Base-by-base conservation (phyloP, 2,329 filamentous ascomycete species). In the Ophiosphaerella narmari region DNA sequence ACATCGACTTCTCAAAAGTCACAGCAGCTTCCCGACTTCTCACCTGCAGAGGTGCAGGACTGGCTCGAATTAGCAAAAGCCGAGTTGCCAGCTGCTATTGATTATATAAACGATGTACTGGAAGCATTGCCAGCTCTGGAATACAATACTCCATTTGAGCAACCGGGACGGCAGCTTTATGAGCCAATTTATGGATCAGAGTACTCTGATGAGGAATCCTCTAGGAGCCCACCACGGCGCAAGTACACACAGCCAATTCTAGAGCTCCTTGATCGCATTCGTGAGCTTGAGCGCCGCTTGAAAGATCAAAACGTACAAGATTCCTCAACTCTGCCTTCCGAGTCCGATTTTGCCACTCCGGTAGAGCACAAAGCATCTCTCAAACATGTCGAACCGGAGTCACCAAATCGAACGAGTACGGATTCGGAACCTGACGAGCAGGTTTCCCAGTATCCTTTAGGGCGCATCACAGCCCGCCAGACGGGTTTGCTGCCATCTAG, bases 51-150 rank as follows among this genome's bases (percentile, higher is more conserved):
- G 24, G 48, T 58, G 13, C 59, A 59, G 33, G 37, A 49, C 13
- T 65, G 59, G 63, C 50, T 66, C 3, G 55, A 59, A 32, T 23
- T 49, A 14, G 55, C 57, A 14, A 55, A 63, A 31, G 36, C 36
- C 39, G 48, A 62, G 33, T 39, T 63, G 18, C 58, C 57, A 7
- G 51, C 51, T 39, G 57, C 58, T 18, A 48, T 57, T 18, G 56
- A 61, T 26, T 43, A 50, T 14, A 63, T 58, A 43, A 54, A 41
- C n/a, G 46, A 48, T 8, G 43, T 46, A 7, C 38, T 43, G 5
- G 43, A 50, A 18, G 46, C 48, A 6, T 44, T 46, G 21, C 43
- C 48, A 7, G 26, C 39, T 24, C 24, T 39, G 32, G 33, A 18
- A 23, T 33, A 50, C 12, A 13, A 38, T 35, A 14, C 9, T 34